Evolutionary conservation across 768 basidiomycete genomes (phyloP).

Genomic region (Amanita rimosa): DNA sequence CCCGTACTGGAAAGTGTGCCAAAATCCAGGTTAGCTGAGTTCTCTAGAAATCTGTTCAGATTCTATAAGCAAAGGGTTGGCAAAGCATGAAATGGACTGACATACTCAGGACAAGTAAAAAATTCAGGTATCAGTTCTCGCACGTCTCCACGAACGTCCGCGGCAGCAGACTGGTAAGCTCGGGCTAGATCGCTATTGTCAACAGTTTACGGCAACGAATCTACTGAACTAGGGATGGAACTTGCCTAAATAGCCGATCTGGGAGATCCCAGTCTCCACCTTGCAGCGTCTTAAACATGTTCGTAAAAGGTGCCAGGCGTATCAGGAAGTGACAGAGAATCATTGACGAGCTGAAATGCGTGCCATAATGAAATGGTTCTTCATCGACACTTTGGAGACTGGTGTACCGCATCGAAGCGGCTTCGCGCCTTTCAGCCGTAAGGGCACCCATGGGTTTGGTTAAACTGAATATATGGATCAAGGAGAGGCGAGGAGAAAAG

Average conservation of each 20-base stretch:
- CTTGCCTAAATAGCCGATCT: constrained; percentile 72
- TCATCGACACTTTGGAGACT: constrained; percentile 75
- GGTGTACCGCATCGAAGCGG: constrained; percentile 63
- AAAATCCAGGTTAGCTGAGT: constrained; percentile 69
- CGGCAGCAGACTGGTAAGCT: constrained; percentile 75
- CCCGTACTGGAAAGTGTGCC: constrained; percentile 63
- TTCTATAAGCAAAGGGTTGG: background rate
- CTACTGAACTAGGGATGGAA: background rate
- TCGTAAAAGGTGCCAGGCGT: constrained; percentile 79
- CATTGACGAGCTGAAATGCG: constrained; percentile 96
- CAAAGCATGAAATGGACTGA: constrained; percentile 1
- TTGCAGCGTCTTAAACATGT: constrained; percentile 91
- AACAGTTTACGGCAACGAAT: background rate
- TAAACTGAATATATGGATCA: constrained; percentile 34
- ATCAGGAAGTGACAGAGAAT: constrained; percentile 94
- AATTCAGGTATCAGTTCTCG: constrained; percentile 90
- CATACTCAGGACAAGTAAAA: constrained; percentile 73
- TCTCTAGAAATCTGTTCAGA: constrained; percentile 63
- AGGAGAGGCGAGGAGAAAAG: background rate
- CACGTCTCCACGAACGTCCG: constrained; percentile 84
- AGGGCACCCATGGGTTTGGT: constrained; percentile 87
- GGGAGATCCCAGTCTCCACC: constrained; percentile 95
- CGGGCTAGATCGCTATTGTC: constrained; percentile 56
- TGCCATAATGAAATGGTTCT: constrained; percentile 86
- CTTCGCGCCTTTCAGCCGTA: constrained; percentile 59